Evolutionary conservation across 345 rosid genomes (phyloP).

Genomic region (Lumnitzera racemosa): DNA sequence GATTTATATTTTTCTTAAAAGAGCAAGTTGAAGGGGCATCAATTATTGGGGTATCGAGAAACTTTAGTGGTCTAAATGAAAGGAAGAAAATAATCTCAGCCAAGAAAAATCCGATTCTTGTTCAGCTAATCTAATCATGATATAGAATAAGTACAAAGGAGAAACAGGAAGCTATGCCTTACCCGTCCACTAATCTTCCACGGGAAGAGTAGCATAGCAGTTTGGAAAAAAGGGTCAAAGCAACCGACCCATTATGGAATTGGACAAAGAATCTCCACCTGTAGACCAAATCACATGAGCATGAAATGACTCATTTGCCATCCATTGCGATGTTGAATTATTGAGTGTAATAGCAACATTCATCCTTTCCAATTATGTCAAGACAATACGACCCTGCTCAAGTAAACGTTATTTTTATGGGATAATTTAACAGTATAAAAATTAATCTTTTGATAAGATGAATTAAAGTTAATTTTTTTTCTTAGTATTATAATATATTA

Average conservation of each 20-base stretch:
- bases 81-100: no score
- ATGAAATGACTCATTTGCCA: slow-evolving; percentile 12
- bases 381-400: no score
- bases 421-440: no score
- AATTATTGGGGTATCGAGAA: no score
- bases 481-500: no score
- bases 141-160: slow-evolving; percentile 1
- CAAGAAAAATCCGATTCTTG: no score
- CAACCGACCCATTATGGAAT: slow-evolving; percentile 27
- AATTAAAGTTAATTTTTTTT: no score
- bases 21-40: no score
- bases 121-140: neutral
- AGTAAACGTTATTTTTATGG: no score
- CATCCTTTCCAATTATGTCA: neutral
- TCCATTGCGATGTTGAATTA: neutral
- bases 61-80: no score
- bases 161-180: slow-evolving; percentile 4
- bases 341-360: neutral
- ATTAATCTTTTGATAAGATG: no score
- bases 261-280: slow-evolving; percentile 34
- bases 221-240: slow-evolving; percentile 10
- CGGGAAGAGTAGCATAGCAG: neutral
- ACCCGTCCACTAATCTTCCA: neutral
- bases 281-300: neutral
- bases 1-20: no score